phyloP scores from a whole-genome alignment of 352 stramenopile species.

The Thalassiosira sp. region DNA sequence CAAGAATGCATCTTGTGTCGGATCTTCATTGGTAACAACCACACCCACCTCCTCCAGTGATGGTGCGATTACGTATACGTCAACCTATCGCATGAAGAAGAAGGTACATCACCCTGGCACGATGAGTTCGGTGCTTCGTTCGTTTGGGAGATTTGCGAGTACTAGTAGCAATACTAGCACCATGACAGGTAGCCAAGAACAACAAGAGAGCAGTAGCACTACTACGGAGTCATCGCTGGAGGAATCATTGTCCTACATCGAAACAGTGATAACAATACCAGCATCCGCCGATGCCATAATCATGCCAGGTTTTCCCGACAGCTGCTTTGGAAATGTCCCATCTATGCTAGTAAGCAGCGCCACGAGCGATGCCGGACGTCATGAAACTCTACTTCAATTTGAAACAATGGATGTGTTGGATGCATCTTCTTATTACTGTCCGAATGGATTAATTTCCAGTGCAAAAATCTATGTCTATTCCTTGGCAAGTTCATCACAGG shows the following conservation, averaged over 20 bases:
- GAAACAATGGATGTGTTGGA: constrained; percentile 22
- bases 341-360: constrained; percentile 29
- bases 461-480: constrained; percentile 29
- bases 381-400: constrained; percentile 32
- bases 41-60: not conserved
- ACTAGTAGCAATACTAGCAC: not conserved
- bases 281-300: constrained; percentile 23
- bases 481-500: constrained; percentile 7
- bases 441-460: constrained; percentile 17
- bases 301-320: constrained; percentile 33
- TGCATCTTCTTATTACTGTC: constrained; percentile 15
- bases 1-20: constrained; percentile 3
- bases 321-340: constrained; percentile 21
- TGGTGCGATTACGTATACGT: constrained; percentile 29
- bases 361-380: constrained; percentile 12
- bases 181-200: no score
- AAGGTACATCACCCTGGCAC: not conserved
- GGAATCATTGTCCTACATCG: not conserved
- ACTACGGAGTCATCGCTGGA: no score
- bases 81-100: constrained; percentile 17
- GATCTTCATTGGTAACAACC: constrained; percentile 18
- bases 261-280: constrained; percentile 18
- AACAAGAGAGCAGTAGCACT: no score
- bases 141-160: not conserved
- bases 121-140: not conserved